Evolutionary conservation across 495 filamentous ascomycete species (phyloP).

Genomic region (Penicillium daleae): DNA sequence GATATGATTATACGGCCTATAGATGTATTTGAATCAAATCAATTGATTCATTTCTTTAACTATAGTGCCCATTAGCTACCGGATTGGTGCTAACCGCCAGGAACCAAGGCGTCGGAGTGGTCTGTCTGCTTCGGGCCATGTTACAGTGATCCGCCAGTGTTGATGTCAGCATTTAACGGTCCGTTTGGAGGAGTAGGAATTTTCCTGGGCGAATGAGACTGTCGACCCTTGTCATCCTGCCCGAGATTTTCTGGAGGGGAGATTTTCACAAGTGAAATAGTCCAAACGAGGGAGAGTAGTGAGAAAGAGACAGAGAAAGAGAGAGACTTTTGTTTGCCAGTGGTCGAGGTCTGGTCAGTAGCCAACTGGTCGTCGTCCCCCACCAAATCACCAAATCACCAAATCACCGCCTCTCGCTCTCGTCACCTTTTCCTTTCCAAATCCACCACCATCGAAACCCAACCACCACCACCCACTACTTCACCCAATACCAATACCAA

Average conservation of each 20-base stretch:
- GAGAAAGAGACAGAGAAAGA: not conserved
- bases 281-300: too few relatives aligned
- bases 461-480: not conserved
- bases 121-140: conserved; percentile 27
- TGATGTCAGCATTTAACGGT: conserved; percentile 33
- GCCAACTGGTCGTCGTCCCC: too few relatives aligned
- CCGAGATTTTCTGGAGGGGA: not conserved
- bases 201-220: not conserved
- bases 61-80: not conserved
- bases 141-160: conserved; percentile 31
- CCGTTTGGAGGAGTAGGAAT: not conserved
- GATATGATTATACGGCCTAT: not conserved
- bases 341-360: too few relatives aligned
- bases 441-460: conserved; percentile 1
- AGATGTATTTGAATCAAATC: not conserved
- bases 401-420: conserved; percentile 31
- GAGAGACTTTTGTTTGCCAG: not conserved
- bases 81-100: not conserved
- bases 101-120: not conserved
- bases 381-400: too few relatives aligned
- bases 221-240: not conserved
- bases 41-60: not conserved
- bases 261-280: too few relatives aligned
- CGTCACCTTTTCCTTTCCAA: conserved; percentile 14
- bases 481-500: not conserved